Percentiles rank a stretch among this genome's conserved stretches.
Conservation (phyloP, 345 rosid species). For the Salix suchowensis region DNA sequence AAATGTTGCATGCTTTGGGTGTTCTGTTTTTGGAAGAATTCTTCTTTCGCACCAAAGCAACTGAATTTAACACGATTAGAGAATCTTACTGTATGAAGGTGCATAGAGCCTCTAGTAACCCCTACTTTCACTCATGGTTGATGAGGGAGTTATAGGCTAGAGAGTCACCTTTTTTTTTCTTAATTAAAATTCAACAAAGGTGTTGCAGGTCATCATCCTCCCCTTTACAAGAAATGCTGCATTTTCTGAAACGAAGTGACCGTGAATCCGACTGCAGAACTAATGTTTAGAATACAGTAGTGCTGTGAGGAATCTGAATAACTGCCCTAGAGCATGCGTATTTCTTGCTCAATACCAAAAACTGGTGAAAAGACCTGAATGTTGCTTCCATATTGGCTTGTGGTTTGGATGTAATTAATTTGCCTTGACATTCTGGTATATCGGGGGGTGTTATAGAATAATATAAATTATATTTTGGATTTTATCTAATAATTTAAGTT, state of each 20-base stretch:
- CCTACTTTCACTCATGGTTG: background rate
- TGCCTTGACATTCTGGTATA: background rate
- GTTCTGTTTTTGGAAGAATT: background rate
- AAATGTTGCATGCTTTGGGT: background rate
- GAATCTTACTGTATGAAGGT: background rate
- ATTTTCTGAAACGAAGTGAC: too few relatives aligned
- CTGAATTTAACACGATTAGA: background rate
- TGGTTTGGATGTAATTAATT: background rate
- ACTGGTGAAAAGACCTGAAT: background rate
- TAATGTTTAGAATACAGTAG: too few relatives aligned
- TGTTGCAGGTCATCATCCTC: background rate
- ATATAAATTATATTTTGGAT: too few relatives aligned
- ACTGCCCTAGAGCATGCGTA: background rate
- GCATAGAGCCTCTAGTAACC: background rate
- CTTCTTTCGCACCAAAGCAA: background rate
- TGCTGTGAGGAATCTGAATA: background rate
- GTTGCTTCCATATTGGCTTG: background rate
- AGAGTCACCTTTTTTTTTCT: background rate
- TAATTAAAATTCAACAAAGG: background rate
- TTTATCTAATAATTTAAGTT: too few relatives aligned
- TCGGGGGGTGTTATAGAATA: background rate
- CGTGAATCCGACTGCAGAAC: too few relatives aligned
- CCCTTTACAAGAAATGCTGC: too few relatives aligned
- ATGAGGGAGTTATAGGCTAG: background rate
- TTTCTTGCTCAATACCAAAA: background rate